Evolutionary conservation across 192 early-diverging fungal species (phyloP), one percentile per base, ranked within the genome.

Genomic region (Podila clonocystis): DNA sequence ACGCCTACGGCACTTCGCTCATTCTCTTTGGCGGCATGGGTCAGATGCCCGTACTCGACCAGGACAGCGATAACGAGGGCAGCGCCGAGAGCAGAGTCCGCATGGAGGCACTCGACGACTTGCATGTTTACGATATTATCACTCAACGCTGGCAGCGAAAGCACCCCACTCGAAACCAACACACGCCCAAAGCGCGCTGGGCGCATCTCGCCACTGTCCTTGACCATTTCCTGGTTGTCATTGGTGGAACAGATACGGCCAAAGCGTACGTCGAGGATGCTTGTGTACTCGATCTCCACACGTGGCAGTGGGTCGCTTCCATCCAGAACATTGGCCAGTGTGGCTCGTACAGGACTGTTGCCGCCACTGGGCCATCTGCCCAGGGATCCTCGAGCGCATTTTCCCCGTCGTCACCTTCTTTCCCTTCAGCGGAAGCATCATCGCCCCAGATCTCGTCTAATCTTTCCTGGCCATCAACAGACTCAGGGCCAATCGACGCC

Each of bases 1-100:
- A 73, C 45, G 76, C 76, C 9, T 80, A 68, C 24, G 76, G 76
- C 5, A 80, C 76, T 0, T 80, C 70, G 0, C 24, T 80, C 12
- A 80, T 80, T 62, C 65, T 80, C 48, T 80, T 80, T 73, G 76
- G 76, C 45, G 76, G 76, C 24, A 80, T 80, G 76, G 76, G 70
- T 0, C 26, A 22, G 3, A 9, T 36, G 48, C 6, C 58, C 33
- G 50, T 45, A 31, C 48, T 55, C 63, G 28, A 50, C 26, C 58
- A 78, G 24, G 75, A 78, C 61, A 79, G 76, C 55, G 76, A 72
- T 58, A 72, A 79, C 34, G 76, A 79, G 29, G 69, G 65, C 26
- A 50, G 20, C 15, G 15, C 28, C 17, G 57, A 49, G 33, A 24
- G 12, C 20, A 48, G 36, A 26, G n/a, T 55, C 19, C 70, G 72